A percentile compares a stretch with the other conserved stretches of the same genome.
Evolutionary conservation across 495 filamentous ascomycete species (phyloP).

Genomic region (Talaromyces stipitatus): DNA sequence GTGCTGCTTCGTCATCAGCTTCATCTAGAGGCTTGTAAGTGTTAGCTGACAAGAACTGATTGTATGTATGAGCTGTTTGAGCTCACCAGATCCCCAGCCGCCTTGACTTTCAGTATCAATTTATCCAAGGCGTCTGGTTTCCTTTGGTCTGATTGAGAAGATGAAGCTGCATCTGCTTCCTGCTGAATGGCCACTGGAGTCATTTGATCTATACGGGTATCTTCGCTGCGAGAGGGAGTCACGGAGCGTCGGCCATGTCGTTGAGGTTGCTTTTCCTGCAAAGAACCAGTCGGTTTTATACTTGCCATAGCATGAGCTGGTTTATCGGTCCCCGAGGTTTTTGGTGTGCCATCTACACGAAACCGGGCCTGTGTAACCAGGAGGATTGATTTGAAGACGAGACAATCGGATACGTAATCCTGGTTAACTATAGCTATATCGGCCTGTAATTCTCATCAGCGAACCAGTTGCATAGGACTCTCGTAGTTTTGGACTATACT

Average conservation of each 20-base stretch:
- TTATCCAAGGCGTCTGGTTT: conserved; percentile 47
- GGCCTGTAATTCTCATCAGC: conserved; percentile 31
- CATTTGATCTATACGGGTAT: not conserved
- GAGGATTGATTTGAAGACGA: conserved; percentile 50
- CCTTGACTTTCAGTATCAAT: conserved; percentile 49
- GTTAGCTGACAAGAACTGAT: not conserved
- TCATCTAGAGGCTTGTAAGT: conserved; percentile 34
- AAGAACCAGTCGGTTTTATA: conserved; percentile 8
- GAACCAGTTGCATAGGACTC: conserved; percentile 5
- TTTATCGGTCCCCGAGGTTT: not conserved
- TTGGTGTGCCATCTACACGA: conserved; percentile 37
- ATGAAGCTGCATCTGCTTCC: not conserved
- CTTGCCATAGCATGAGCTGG: not conserved
- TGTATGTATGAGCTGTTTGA: not conserved
- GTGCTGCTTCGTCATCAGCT: conserved; percentile 14
- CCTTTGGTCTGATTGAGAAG: not conserved
- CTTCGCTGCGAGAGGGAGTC: conserved; percentile 10
- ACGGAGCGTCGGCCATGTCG: conserved; percentile 12
- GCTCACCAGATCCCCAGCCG: conserved; percentile 46
- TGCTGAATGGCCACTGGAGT: not conserved
- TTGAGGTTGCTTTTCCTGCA: conserved; percentile 22
- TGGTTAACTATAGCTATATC: conserved; percentile 63
- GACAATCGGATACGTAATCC: conserved; percentile 71
- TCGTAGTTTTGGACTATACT: conserved; percentile 12
- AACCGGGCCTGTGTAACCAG: conserved; percentile 54